Percentiles rank a stretch among this genome's conserved stretches.
Evolutionary conservation across 441 rosid genomes (phyloP).

Genomic region (Mallotus repandus): DNA sequence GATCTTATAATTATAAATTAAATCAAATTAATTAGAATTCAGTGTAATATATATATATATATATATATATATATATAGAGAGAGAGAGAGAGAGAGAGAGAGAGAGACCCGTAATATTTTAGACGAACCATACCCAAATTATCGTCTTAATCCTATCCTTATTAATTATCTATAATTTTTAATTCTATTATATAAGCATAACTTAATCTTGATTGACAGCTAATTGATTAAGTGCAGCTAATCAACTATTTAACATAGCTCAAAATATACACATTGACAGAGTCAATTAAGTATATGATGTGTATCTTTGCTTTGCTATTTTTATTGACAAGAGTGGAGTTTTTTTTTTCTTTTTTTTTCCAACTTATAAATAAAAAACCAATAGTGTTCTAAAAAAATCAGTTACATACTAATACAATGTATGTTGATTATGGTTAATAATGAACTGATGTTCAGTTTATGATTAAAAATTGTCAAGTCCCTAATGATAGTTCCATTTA

Average conservation of each 20-base stretch:
- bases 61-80: no score
- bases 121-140: no score
- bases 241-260: neutral
- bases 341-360: neutral
- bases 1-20: no score
- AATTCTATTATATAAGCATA: no score
- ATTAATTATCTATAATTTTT: no score
- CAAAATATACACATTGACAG: no score
- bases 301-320: neutral
- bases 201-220: slow-evolving; percentile 1
- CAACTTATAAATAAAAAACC: neutral
- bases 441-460: neutral
- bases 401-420: no score
- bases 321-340: neutral
- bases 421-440: neutral
- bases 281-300: neutral
- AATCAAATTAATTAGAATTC: no score
- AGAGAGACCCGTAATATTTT: no score
- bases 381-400: no score
- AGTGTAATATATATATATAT: no score
- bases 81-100: no score
- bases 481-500: neutral
- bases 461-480: neutral
- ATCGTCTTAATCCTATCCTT: neutral
- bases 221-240: neutral